Evolutionary conservation across 257 asterid species (phyloP).

Genomic region (Sherardia arvensis): DNA sequence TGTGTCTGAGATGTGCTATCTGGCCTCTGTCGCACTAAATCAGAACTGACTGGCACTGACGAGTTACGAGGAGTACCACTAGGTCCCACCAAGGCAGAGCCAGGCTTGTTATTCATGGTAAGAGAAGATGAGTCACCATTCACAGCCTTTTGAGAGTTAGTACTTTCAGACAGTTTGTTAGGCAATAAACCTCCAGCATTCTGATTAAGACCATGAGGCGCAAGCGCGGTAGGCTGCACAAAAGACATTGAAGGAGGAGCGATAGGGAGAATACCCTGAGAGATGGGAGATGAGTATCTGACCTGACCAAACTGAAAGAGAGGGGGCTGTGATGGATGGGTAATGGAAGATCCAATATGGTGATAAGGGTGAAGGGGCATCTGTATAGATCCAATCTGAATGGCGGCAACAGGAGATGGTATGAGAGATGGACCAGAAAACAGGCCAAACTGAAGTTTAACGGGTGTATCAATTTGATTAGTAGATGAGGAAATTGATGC

Average conservation of each 20-base stretch:
- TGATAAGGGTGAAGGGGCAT: constrained; percentile 90
- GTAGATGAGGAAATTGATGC: constrained; percentile 33
- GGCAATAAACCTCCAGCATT: constrained; percentile 35
- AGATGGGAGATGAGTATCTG: constrained; percentile 54
- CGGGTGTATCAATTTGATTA: constrained; percentile 49
- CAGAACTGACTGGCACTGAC: constrained; percentile 23
- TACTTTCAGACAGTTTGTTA: constrained; percentile 33
- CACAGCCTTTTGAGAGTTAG: constrained; percentile 25
- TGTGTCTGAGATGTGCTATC: constrained; percentile 17
- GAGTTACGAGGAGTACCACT: constrained; percentile 30
- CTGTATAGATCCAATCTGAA: constrained; percentile 98
- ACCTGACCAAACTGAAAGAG: constrained; percentile 85
- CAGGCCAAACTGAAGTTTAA: constrained; percentile 89
- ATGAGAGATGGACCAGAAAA: constrained; percentile 89
- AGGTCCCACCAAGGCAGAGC: constrained; percentile 23
- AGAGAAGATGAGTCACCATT: constrained; percentile 26
- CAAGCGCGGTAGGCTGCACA: constrained; percentile 51
- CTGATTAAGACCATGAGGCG: constrained; percentile 34
- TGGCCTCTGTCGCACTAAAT: constrained; percentile 20
- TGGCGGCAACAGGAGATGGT: constrained; percentile 89
- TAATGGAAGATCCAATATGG: constrained; percentile 50
- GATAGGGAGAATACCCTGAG: constrained; percentile 58
- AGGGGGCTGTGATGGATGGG: constrained; percentile 74
- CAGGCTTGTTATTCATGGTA: constrained; percentile 32
- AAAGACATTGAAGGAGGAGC: constrained; percentile 52